These are phyloP conservation scores for Aristolochia fimbriata DNA, from an alignment of 164 flowering plant genomes.

Conservation along the genomic window DNA sequence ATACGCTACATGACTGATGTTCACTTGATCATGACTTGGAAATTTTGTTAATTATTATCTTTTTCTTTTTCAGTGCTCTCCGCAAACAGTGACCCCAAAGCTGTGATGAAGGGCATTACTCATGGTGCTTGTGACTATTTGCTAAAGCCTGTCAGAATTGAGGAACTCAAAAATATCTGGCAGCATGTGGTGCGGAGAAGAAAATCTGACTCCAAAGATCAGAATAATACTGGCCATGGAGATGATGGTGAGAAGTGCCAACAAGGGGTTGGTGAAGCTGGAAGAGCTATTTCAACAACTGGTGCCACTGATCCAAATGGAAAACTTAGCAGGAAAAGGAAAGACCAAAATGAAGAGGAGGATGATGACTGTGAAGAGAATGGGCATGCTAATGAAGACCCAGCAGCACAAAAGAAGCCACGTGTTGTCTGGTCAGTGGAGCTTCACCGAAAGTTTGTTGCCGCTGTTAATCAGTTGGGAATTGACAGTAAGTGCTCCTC, in stretches of 20 bases:
- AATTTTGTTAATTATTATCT: background rate
- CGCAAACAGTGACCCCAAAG: constrained; percentile 8
- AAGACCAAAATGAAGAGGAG: constrained; percentile 52
- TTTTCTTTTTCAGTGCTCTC: constrained; percentile 25
- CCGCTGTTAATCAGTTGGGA: constrained; percentile 82
- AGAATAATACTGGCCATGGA: background rate
- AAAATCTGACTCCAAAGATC: constrained; percentile 4
- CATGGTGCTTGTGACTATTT: constrained; percentile 34
- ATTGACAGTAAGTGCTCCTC: constrained; percentile 55
- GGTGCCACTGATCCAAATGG: constrained; percentile 31
- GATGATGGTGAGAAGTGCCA: constrained; percentile 4
- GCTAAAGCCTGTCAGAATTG: constrained; percentile 27
- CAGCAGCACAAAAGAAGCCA: constrained; percentile 66
- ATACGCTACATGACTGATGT: too few species aligned
- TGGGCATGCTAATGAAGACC: constrained; percentile 48
- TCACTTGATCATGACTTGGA: too few species aligned
- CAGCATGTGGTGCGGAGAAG: constrained; percentile 31
- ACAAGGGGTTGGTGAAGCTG: constrained; percentile 25
- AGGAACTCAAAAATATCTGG: constrained; percentile 34
- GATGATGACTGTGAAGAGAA: constrained; percentile 51
- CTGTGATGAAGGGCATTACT: constrained; percentile 31
- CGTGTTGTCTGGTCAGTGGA: constrained; percentile 91
- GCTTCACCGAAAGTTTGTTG: constrained; percentile 73
- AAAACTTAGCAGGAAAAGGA: constrained; percentile 48
- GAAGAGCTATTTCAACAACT: constrained; percentile 10